Evolutionary conservation across 257 asterid genomes (phyloP).

Genomic region (Parsonsia alboflavescens): DNA sequence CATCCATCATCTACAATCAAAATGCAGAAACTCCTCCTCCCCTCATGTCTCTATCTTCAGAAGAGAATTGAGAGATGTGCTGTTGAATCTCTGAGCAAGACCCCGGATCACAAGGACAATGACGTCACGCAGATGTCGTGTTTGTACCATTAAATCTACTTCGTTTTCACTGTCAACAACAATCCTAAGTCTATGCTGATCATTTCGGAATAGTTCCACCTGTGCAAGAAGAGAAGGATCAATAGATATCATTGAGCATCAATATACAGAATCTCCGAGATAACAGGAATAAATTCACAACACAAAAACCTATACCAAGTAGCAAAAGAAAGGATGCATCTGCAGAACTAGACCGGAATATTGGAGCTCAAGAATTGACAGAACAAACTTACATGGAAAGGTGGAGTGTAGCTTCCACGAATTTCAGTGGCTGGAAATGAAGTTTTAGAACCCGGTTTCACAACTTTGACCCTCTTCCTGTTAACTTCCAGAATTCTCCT

Average conservation of each 20-base stretch:
- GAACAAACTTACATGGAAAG: constrained; percentile 69
- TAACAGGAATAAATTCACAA: background rate
- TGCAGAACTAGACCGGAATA: background rate
- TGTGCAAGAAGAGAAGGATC: constrained; percentile 19
- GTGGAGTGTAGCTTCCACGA: constrained; percentile 88
- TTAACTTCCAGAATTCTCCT: constrained; percentile 87
- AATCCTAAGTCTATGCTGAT: constrained; percentile 85
- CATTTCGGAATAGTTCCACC: constrained; percentile 90
- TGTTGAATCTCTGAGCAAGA: constrained; percentile 87
- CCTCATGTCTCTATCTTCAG: constrained; percentile 73
- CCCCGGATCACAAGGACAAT: constrained; percentile 87
- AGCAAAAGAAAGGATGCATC: background rate
- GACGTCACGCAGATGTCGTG: constrained; percentile 86
- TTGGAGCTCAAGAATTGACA: background rate
- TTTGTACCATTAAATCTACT: constrained; percentile 92
- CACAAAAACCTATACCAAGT: background rate
- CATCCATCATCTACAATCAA: constrained; percentile 4
- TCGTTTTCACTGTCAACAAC: constrained; percentile 92
- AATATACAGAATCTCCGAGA: background rate
- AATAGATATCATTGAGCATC: background rate
- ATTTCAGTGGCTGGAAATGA: constrained; percentile 87
- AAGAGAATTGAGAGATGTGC: constrained; percentile 91
- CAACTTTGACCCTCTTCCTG: constrained; percentile 76
- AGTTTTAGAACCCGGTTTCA: constrained; percentile 93
- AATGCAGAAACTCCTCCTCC: background rate